phyloP scores from a whole-genome alignment of 495 filamentous ascomycete genomes.

The Saxophila tyrrhenica region DNA sequence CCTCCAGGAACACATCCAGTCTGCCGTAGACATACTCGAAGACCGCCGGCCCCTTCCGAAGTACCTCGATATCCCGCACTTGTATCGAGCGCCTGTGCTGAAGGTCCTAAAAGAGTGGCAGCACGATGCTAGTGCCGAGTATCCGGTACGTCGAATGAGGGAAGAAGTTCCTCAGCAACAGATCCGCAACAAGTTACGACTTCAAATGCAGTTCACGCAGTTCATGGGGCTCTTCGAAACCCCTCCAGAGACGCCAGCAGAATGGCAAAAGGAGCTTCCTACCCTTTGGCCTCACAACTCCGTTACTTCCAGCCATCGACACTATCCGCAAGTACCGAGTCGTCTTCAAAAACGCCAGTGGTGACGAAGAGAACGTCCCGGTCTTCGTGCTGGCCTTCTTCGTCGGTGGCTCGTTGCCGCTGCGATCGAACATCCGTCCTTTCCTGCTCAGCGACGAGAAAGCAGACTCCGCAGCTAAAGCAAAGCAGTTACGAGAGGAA shows the following conservation, averaged over 20 bases:
- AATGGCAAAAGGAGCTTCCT: too few species aligned
- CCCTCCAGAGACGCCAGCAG: not conserved
- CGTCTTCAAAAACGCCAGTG: not conserved
- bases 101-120: not conserved
- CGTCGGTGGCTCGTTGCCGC: not conserved
- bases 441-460: slow-evolving; percentile 2
- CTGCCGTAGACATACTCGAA: not conserved
- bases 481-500: slow-evolving; percentile 1
- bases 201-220: too few species aligned
- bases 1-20: not conserved
- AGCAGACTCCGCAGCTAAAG: not conserved
- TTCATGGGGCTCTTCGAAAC: not conserved
- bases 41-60: not conserved
- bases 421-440: not conserved
- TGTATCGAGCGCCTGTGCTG: not conserved
- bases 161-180: not conserved
- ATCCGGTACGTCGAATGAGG: not conserved
- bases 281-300: not conserved
- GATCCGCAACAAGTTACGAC: too few species aligned
- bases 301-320: not conserved
- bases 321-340: not conserved
- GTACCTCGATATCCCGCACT: not conserved
- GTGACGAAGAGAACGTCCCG: not conserved
- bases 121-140: not conserved
- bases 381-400: not conserved